phyloP scores from a whole-genome alignment of 2,329 filamentous ascomycete genomes.

The Ceratocystis lukuohia region DNA sequence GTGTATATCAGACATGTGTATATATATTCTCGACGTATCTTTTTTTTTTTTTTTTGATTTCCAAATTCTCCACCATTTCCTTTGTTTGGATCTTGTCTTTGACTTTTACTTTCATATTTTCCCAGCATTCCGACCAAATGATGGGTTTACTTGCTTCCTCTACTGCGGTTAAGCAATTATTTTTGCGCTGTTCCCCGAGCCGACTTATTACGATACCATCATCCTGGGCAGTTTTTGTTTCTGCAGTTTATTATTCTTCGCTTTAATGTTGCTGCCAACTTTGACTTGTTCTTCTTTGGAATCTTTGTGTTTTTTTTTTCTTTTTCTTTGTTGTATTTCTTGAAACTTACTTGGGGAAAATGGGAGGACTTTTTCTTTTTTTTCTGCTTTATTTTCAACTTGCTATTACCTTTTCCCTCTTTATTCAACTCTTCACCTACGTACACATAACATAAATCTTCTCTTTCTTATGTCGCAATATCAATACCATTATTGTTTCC shows the following conservation, averaged over 20 bases:
- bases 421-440: neutral
- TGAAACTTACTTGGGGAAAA: neutral
- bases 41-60: neutral
- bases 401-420: neutral
- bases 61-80: neutral
- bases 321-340: neutral
- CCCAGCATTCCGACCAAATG: neutral
- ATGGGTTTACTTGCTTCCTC: neutral
- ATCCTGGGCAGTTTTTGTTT: neutral
- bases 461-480: conserved; percentile 3
- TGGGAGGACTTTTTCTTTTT: neutral
- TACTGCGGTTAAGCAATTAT: neutral
- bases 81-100: neutral
- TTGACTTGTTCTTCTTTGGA: neutral
- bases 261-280: neutral
- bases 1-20: conserved; percentile 1
- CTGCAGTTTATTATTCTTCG: neutral
- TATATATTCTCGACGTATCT: conserved; percentile 1
- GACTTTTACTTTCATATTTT: neutral
- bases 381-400: neutral
- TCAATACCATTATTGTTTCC: neutral
- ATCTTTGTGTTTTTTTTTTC: neutral
- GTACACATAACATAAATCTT: neutral
- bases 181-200: neutral
- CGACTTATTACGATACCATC: neutral